phyloP scores from a whole-genome alignment of 805 yeast species.

The Wickerhamomyces silvicola region DNA sequence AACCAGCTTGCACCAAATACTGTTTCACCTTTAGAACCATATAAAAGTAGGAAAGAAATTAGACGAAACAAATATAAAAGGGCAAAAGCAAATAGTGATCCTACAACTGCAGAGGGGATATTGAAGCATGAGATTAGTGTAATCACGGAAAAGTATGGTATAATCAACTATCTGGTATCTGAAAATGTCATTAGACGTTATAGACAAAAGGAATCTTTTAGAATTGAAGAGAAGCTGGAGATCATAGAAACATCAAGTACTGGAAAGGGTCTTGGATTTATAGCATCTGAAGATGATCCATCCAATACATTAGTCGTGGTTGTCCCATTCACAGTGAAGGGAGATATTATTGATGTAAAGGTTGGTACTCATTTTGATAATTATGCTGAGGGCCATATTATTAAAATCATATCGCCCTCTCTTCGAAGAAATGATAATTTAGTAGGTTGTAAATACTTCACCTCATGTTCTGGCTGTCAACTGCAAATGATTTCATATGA shows the following conservation, averaged over 20 bases:
- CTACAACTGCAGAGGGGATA: constrained; percentile 5
- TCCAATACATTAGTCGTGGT: constrained; percentile 50
- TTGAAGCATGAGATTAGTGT: constrained; percentile 5
- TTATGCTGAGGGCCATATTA: constrained; percentile 67
- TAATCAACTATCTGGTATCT: constrained; percentile 1
- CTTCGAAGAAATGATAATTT: constrained; percentile 44
- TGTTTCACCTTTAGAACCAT: too few relatives aligned
- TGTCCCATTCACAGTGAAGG: constrained; percentile 81
- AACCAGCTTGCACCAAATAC: too few relatives aligned
- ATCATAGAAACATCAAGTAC: constrained; percentile 47
- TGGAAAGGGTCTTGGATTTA: constrained; percentile 78
- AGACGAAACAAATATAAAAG: constrained; percentile 2
- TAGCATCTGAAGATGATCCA: constrained; percentile 47
- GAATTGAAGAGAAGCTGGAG: constrained; percentile 29
- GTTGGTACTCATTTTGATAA: constrained; percentile 69
- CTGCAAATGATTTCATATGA: constrained; percentile 71
- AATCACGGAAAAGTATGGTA: background rate
- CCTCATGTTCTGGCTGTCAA: constrained; percentile 91
- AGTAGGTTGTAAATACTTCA: constrained; percentile 67
- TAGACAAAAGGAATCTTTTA: constrained; percentile 2
- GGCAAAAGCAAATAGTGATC: constrained; percentile 3
- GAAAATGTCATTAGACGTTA: constrained; percentile 5
- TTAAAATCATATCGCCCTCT: constrained; percentile 40
- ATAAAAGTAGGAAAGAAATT: too few relatives aligned
- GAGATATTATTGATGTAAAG: constrained; percentile 64